Evolutionary conservation across 2,329 filamentous ascomycete genomes (phyloP).

Genomic region (Eutypella sp.): DNA sequence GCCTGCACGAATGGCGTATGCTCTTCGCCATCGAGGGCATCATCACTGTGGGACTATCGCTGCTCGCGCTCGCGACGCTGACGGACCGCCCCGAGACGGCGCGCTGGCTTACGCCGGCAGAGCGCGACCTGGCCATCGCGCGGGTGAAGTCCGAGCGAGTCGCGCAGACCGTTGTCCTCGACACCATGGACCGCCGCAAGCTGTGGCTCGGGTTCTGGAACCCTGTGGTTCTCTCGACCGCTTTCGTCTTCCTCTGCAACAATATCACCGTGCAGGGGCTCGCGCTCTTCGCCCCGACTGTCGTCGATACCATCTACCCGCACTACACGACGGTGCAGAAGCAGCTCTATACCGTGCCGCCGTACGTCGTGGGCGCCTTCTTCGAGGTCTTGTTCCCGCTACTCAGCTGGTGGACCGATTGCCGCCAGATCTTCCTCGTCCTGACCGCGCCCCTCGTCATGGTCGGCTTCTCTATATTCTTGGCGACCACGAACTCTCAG

Average conservation of each 20-base stretch:
- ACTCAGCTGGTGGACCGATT: constrained; percentile 56
- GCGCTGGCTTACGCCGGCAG: constrained; percentile 58
- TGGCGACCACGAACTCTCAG: constrained; percentile 45
- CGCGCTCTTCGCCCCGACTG: constrained; percentile 66
- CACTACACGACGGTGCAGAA: constrained; percentile 51
- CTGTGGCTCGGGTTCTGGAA: constrained; percentile 57
- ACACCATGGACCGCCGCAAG: constrained; percentile 57
- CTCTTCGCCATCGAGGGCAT: constrained; percentile 41
- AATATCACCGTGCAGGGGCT: constrained; percentile 65
- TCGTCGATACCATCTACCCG: constrained; percentile 65
- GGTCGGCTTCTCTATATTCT: constrained; percentile 66
- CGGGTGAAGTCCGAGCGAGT: constrained; percentile 66
- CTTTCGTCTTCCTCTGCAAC: constrained; percentile 23
- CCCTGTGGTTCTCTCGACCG: constrained; percentile 40
- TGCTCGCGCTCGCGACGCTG: constrained; percentile 59
- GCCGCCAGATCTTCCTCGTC: constrained; percentile 57
- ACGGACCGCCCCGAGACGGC: constrained; percentile 67
- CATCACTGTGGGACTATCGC: constrained; percentile 45
- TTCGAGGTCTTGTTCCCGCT: constrained; percentile 60
- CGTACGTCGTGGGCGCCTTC: constrained; percentile 64
- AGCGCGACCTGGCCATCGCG: constrained; percentile 62
- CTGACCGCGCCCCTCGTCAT: constrained; percentile 58
- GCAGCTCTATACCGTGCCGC: constrained; percentile 66
- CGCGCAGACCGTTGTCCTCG: constrained; percentile 56
- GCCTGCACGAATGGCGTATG: constrained; percentile 24